phyloP scores from a whole-genome alignment of 2,329 filamentous ascomycete genomes.

The Colletotrichum acutatum region DNA sequence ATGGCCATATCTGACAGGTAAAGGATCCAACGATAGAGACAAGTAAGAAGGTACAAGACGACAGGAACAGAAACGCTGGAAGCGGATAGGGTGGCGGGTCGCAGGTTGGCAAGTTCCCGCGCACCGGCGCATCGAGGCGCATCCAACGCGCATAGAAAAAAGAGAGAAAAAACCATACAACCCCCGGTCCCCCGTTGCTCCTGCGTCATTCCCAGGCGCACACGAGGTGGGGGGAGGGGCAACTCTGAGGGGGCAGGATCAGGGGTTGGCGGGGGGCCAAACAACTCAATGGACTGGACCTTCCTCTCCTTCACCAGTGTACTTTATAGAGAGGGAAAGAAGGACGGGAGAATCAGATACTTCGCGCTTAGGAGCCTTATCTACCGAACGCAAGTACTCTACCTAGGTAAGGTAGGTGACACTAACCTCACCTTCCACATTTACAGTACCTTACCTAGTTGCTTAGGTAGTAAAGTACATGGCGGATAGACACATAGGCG shows the following conservation, averaged over 20 bases:
- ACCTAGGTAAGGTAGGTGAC: too few relatives aligned
- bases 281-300: slow-evolving; percentile 28
- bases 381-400: too few relatives aligned
- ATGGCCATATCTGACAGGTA: neutral
- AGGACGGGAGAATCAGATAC: too few relatives aligned
- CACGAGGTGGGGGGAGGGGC: slow-evolving; percentile 33
- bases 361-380: too few relatives aligned
- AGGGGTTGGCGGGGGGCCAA: slow-evolving; percentile 11
- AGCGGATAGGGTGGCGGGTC: slow-evolving; percentile 15
- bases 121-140: neutral
- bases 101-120: neutral
- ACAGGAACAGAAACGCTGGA: neutral
- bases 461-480: neutral
- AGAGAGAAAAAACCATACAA: neutral
- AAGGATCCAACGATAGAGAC: neutral
- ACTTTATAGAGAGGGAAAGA: too few relatives aligned
- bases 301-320: slow-evolving; percentile 2
- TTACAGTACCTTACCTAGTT: too few relatives aligned
- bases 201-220: slow-evolving; percentile 31
- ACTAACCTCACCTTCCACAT: too few relatives aligned
- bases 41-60: neutral
- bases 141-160: neutral
- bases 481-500: neutral
- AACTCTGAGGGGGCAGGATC: neutral
- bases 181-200: neutral